A percentile compares a stretch with the other conserved stretches of the same genome.
Evolutionary conservation across 768 basidiomycete species (phyloP).

Genomic region (Russula emetica): DNA sequence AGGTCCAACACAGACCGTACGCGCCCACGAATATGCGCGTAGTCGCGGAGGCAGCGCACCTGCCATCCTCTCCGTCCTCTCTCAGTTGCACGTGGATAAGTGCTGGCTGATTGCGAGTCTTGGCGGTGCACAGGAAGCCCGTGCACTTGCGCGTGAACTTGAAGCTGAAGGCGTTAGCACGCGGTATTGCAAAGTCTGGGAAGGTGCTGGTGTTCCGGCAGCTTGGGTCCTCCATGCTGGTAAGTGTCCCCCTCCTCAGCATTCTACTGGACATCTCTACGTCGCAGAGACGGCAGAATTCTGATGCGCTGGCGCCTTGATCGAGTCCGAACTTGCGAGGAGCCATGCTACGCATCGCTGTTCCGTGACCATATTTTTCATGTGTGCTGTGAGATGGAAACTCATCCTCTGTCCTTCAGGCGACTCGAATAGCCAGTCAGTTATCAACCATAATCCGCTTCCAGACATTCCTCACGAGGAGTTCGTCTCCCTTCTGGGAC

Average conservation of each 20-base stretch:
- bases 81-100: slow-evolving; percentile 64
- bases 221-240: slow-evolving; percentile 80
- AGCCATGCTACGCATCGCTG: too few relatives aligned
- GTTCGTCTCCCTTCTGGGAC: slow-evolving; percentile 73
- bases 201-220: slow-evolving; percentile 65
- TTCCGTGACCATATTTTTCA: neutral
- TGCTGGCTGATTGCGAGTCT: slow-evolving; percentile 71
- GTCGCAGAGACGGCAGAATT: neutral
- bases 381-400: neutral
- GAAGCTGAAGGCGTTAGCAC: slow-evolving; percentile 65
- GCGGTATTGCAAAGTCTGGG: slow-evolving; percentile 69
- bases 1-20: slow-evolving; percentile 49
- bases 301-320: too few relatives aligned
- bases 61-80: slow-evolving; percentile 62
- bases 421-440: slow-evolving; percentile 57
- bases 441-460: slow-evolving; percentile 83
- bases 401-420: slow-evolving; percentile 34
- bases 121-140: slow-evolving; percentile 67
- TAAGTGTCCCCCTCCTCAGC: slow-evolving; percentile 32
- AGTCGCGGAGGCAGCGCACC: slow-evolving; percentile 70
- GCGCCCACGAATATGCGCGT: slow-evolving; percentile 68
- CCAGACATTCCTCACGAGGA: slow-evolving; percentile 86
- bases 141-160: slow-evolving; percentile 57
- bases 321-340: neutral
- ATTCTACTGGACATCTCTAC: neutral